Percentiles rank a stretch among this genome's conserved stretches.
Evolutionary conservation across 83 land plant species (phyloP).

Genomic region (Larix sibirica): DNA sequence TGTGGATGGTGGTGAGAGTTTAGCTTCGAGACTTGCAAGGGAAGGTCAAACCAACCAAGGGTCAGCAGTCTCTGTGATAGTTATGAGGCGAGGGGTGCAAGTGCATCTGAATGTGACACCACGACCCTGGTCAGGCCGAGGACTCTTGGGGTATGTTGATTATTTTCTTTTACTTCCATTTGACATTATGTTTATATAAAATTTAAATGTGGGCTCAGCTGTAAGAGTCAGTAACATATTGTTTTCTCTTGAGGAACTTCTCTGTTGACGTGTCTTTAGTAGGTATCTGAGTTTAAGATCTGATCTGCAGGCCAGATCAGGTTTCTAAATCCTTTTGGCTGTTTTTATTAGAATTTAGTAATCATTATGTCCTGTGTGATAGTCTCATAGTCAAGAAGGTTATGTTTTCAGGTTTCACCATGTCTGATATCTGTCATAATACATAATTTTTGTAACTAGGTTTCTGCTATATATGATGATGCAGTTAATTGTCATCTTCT

Average conservation of each 20-base stretch:
- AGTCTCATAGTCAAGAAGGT: background rate
- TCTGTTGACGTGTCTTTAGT: background rate
- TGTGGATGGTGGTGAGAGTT: conserved; percentile 52
- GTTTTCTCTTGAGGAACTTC: background rate
- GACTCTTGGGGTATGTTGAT: conserved; percentile 62
- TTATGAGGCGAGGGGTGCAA: conserved; percentile 60
- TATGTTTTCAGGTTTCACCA: background rate
- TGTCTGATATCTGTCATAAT: background rate
- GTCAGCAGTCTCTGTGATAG: conserved; percentile 28
- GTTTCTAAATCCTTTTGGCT: background rate
- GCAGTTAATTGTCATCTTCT: background rate
- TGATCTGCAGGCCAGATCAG: background rate
- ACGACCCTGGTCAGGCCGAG: conserved; percentile 73
- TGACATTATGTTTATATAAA: background rate
- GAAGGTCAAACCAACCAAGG: conserved; percentile 63
- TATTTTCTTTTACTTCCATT: conserved; percentile 1
- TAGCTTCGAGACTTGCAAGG: conserved; percentile 51
- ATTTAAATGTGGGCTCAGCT: background rate
- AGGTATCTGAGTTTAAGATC: background rate
- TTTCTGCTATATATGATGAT: background rate
- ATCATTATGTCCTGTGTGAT: background rate
- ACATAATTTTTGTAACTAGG: background rate
- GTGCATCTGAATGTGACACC: conserved; percentile 62
- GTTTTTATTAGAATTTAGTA: background rate
- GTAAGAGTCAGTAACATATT: too few relatives aligned